Evolutionary conservation across 345 rosid species (phyloP), one percentile per base, ranked within the genome.

Genomic region (Eucalyptus cloeziana): DNA sequence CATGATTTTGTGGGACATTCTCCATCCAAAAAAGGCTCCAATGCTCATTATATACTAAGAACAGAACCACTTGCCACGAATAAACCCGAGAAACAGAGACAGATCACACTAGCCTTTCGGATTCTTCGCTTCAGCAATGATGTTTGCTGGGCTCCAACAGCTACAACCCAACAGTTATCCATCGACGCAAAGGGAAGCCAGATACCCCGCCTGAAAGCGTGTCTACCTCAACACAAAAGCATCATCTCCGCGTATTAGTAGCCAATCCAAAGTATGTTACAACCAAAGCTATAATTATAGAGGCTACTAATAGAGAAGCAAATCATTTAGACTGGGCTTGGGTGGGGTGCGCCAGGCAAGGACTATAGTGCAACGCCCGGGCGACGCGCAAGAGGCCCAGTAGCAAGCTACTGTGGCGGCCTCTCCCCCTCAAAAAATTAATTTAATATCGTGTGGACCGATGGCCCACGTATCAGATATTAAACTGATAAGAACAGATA

Each of bases 401-500:
- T 33, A 51, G 87, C 87, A 52, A 86, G 87, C 87, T 86, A 86
- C 67, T 3, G 87, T 12, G 15, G 5, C 1, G 30, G 67, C 64
- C 67, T 25, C 33, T 90, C 88, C 90, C 91, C 91, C 88, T 69
- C 1, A 1, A 92, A 90, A 89, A 81, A 93, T 89, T 31, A 88
- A 92, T 90, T 92, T 94, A 92, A 92, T 89, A 93, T 92, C 92
- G 45, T 93, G 93, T 92, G 93, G 16, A 33, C 89, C 93, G 37
- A 83, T 93, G 93, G 54, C 90, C 49, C 91, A 91, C 94, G 87
- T 90, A 91, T 93, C 95, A 93, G 90, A 93, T 93, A 94, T 93
- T 94, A 93, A 93, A 94, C 93, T 93, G 93, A 93, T 94, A 94
- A 94, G 92, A 93, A 92, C 93, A 93, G 93, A 93, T 94, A 93